Evolutionary conservation across 2,329 filamentous ascomycete species (phyloP), one percentile per base, ranked within the genome.

Genomic region (Monascus ruber): DNA sequence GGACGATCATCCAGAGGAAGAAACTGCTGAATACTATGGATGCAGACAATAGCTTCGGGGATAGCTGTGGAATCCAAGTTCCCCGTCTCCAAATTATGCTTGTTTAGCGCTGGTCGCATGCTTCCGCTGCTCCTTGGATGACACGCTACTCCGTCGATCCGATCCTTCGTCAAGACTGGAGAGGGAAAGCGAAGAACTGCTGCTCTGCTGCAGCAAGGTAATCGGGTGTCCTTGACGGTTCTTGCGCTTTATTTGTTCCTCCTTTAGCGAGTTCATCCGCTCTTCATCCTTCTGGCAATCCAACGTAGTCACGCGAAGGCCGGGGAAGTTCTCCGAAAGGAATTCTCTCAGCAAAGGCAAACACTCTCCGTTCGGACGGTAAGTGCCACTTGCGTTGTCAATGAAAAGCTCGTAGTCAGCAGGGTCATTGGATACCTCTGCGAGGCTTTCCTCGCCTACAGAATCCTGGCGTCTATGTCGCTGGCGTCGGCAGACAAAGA

Each of bases 361-460:
- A 6, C 85, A 71, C 7, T 79, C 72, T 40, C 83, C 82, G 54
- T 93, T 86, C 0, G 89, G 89, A 0, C 89, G 77, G 60, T 96
- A 96, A 0, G 89, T 96, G 7, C 89, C 89, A 39, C 81, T 86
- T 62, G 94, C 89, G 54, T 96, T 96, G 67, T 96, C 89, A 54
- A 96, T 95, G 47, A 91, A 70, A 6, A 96, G 74, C 57, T 94
- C 83, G 59, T 94, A 96, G 55, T 76, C 64, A 4, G 58, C 52
- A 0, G 76, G 76, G 38, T 79, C 72, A 5, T 58, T 69, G 4
- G 71, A 70, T 2, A 69, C 57, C 4, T 68, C 63, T 2, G 58
- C 49, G 26, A 54, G 38, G 56, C 2, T 62, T 58, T 72, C 70
- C 38, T 60, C 56, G n/a, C 66, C 70, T 3, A 29, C 6, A 36